phyloP scores from a whole-genome alignment of 1,284 basidiomycete genomes.

The Volvariella volvacea region DNA sequence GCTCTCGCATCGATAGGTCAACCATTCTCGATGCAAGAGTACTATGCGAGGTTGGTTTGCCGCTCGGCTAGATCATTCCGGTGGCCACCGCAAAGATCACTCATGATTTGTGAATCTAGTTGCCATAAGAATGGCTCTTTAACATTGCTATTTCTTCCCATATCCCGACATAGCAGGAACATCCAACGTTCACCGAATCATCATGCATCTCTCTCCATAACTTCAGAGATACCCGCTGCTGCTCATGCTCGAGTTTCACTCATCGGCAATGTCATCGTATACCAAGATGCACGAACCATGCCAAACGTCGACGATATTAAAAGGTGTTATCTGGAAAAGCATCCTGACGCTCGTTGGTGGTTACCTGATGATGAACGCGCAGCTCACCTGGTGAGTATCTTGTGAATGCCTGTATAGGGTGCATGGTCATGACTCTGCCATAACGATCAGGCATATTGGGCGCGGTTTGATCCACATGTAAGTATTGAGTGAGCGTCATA shows the following conservation, averaged over 20 bases:
- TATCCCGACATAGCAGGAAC: conserved; percentile 55
- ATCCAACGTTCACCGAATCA: conserved; percentile 36
- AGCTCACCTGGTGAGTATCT: conserved; percentile 35
- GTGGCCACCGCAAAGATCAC: too few species aligned
- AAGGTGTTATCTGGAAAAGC: conserved; percentile 38
- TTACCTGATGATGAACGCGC: conserved; percentile 38
- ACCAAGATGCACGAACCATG: conserved; percentile 22
- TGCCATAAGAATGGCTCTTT: conserved; percentile 56
- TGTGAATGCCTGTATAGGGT: not conserved
- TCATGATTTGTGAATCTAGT: too few species aligned
- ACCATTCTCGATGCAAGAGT: conserved; percentile 59
- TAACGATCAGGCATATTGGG: conserved; percentile 41
- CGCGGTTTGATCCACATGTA: conserved; percentile 48
- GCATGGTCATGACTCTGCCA: not conserved
- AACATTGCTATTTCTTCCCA: conserved; percentile 56
- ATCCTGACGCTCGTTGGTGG: conserved; percentile 46
- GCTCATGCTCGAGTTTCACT: conserved; percentile 46
- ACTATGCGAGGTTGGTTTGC: conserved; percentile 36
- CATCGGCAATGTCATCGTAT: conserved; percentile 46
- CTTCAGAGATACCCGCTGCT: conserved; percentile 34
- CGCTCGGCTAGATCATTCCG: not conserved
- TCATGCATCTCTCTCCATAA: conserved; percentile 48
- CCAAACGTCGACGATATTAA: conserved; percentile 28
- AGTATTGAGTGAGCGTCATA: conserved; percentile 13
- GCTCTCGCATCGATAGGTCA: conserved; percentile 32